Conservation (phyloP, 2,329 filamentous ascomycete genomes). For the Hypoxylon sp. region DNA sequence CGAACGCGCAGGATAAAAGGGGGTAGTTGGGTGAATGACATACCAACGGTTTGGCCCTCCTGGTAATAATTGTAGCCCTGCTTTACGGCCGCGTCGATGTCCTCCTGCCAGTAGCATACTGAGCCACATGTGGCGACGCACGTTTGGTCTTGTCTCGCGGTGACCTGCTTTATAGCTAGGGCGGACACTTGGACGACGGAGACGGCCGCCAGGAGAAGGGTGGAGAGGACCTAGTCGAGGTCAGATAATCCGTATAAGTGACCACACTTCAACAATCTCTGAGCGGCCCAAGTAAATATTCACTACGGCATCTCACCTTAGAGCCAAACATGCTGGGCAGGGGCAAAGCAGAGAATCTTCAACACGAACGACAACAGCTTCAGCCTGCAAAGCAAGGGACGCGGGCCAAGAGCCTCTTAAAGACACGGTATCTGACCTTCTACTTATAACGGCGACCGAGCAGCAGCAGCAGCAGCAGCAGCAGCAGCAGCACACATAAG, state of each 20-base stretch:
- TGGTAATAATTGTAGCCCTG: constrained; percentile 54
- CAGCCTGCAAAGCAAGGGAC: constrained; percentile 7
- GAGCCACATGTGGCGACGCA: constrained; percentile 58
- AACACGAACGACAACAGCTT: constrained; percentile 11
- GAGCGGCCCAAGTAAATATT: constrained; percentile 2
- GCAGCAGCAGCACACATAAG: neutral
- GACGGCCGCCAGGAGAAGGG: constrained; percentile 42
- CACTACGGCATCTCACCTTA: constrained; percentile 34
- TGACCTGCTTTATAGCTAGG: constrained; percentile 41
- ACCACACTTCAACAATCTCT: neutral
- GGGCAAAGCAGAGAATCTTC: neutral
- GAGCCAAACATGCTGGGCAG: constrained; percentile 43
- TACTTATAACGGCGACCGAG: constrained; percentile 29
- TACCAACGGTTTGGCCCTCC: constrained; percentile 44
- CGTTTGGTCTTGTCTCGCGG: constrained; percentile 28
- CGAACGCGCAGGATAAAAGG: neutral
- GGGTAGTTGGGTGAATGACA: constrained; percentile 6
- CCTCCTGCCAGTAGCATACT: constrained; percentile 56
- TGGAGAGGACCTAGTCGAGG: constrained; percentile 32
- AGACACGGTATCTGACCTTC: constrained; percentile 9
- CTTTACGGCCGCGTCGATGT: constrained; percentile 55
- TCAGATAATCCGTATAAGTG: constrained; percentile 2
- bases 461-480: neutral
- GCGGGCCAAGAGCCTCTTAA: constrained; percentile 1
- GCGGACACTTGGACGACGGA: constrained; percentile 46